phyloP scores from a whole-genome alignment of 768 basidiomycete genomes.

The Leucocoprinus birnbaumii region DNA sequence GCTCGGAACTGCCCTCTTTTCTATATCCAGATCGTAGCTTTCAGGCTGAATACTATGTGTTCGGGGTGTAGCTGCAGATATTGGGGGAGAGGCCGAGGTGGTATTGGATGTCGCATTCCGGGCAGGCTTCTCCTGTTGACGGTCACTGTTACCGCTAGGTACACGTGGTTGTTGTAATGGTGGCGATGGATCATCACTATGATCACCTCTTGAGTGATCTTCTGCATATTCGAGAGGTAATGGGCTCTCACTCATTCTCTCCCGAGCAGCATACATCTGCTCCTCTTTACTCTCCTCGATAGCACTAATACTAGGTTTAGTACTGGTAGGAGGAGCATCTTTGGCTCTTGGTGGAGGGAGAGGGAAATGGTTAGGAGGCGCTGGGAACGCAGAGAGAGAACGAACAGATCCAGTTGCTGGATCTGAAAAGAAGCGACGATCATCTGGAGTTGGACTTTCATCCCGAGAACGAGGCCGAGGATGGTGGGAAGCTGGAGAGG shows the following conservation, averaged over 20 bases:
- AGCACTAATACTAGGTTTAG: not conserved
- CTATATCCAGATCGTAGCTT: not conserved
- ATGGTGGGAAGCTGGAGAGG: not conserved
- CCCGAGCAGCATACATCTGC: conserved; percentile 16
- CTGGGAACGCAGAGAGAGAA: conserved; percentile 70
- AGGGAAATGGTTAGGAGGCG: conserved; percentile 71
- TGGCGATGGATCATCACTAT: not conserved
- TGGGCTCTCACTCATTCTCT: conserved; percentile 17
- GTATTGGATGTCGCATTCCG: not conserved
- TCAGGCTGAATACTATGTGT: not conserved
- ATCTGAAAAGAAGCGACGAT: conserved; percentile 32
- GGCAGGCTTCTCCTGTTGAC: not conserved
- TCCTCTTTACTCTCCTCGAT: conserved; percentile 5
- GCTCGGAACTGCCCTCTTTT: not conserved
- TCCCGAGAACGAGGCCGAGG: not conserved
- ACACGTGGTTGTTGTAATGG: not conserved
- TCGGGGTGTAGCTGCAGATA: not conserved
- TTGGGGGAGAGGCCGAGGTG: not conserved
- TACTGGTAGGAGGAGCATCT: conserved; percentile 3
- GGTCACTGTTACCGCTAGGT: not conserved
- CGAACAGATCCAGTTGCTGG: conserved; percentile 53
- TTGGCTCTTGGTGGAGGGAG: conserved; percentile 41
- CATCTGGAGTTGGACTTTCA: conserved; percentile 12
- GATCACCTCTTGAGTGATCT: not conserved
- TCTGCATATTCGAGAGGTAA: not conserved